phyloP scores from a whole-genome alignment of 345 rosid species.

The Zanthoxylum bungeanum region DNA sequence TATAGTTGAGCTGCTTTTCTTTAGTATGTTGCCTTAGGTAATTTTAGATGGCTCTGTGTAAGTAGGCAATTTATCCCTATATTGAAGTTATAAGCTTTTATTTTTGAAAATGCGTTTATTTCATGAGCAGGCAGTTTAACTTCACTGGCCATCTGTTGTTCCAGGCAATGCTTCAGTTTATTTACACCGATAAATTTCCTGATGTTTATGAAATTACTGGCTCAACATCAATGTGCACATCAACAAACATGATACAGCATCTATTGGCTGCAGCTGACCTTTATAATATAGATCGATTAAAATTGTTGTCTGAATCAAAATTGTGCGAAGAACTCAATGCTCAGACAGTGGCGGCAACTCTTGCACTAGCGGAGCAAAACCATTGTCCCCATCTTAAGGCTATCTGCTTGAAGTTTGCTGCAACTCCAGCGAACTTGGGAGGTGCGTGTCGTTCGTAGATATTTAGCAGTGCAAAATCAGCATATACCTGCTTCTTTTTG shows the following conservation, averaged over 20 bases:
- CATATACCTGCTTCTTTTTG: slow-evolving; percentile 25
- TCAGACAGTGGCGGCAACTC: slow-evolving; percentile 84
- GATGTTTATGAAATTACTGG: slow-evolving; percentile 68
- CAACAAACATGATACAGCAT: slow-evolving; percentile 85
- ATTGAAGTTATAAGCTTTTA: neutral
- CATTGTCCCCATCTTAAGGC: slow-evolving; percentile 77
- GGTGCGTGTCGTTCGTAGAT: slow-evolving; percentile 55
- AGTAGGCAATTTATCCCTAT: neutral
- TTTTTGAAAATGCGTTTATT: neutral
- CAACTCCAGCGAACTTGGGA: slow-evolving; percentile 71
- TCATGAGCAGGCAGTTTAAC: slow-evolving; percentile 8
- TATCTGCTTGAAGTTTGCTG: slow-evolving; percentile 79
- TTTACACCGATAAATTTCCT: slow-evolving; percentile 83
- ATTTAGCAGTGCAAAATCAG: slow-evolving; percentile 27
- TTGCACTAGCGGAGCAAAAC: slow-evolving; percentile 92
- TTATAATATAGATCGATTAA: slow-evolving; percentile 79
- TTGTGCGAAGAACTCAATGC: slow-evolving; percentile 73
- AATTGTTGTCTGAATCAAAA: slow-evolving; percentile 70
- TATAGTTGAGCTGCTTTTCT: too few species aligned
- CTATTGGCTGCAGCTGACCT: slow-evolving; percentile 86
- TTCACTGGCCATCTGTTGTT: slow-evolving; percentile 14
- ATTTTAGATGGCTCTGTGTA: neutral
- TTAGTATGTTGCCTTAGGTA: too few species aligned
- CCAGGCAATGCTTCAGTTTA: slow-evolving; percentile 88
- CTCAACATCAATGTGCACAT: slow-evolving; percentile 49